Base-by-base conservation (phyloP, 768 basidiomycete species). In the Fomitopsis pulvina region DNA sequence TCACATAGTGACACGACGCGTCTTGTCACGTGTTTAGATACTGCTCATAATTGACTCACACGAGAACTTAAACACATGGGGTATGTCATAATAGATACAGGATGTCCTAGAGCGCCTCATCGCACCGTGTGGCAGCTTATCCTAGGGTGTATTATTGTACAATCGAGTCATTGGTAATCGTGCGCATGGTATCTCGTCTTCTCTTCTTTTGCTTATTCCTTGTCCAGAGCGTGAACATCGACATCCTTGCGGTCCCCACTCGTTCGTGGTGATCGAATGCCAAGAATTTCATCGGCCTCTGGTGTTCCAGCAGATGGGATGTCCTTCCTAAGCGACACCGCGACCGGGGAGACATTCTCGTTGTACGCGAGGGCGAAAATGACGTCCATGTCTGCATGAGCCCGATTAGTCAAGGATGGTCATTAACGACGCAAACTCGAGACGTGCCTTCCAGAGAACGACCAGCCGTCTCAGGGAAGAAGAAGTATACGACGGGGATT, bases 391-490 rank as follows among this genome's bases (percentile, higher is more conserved):
- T 67, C 66, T 64, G 32, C 12, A 28, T n/a, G 18, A 21, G 10
- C 18, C 16, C n/a, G 47, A 16, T 26, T 9, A 40, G 11, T 12
- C 16, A 16, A 34, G 39, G 48, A 29, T 8, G 21, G 10, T 25
- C 34, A 37, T 14, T 16, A 37, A 14, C 14, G 29, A 14, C 8
- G 8, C 8, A 37, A 37, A 18, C 34, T 16, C 0, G 45, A 1
- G 12, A 60, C 59, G n/a, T 47, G 69, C 72, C 79, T 66, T 81
- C 79, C 14, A 81, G 62, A 0, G 78, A 80, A 38, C 78, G 74
- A 22, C 78, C 77, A 16, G 79, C 74, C 2, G 80, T 82, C 65
- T 81, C 80, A 52, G 71, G 80, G 66, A 81, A 80, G 66, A 78
- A 81, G 44, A 79, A 58, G 58, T 81, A 83, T 2, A 81, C 77